Conservation (phyloP, 306 rosid genomes). For the Cucurbita ficifolia region DNA sequence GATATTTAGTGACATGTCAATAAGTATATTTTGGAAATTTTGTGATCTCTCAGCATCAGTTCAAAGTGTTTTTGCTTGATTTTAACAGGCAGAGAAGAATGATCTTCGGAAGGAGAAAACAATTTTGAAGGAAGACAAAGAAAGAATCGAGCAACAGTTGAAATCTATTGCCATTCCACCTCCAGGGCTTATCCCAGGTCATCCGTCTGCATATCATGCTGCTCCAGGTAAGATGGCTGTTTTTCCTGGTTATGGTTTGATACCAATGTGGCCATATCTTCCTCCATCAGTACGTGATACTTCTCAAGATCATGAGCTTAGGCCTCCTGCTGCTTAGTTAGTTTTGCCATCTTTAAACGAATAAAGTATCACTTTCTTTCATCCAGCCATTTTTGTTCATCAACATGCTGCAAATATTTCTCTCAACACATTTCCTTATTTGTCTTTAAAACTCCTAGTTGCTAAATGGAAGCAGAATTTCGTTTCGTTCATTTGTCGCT, state of each 20-base stretch:
- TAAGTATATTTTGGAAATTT: not conserved
- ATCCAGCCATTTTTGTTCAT: conserved; percentile 2
- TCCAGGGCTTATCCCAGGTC: conserved; percentile 53
- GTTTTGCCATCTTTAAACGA: not conserved
- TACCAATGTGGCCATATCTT: conserved; percentile 87
- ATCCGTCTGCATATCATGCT: conserved; percentile 47
- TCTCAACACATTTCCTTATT: not conserved
- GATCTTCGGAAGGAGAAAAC: conserved; percentile 80
- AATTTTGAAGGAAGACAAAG: conserved; percentile 56
- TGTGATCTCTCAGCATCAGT: not conserved
- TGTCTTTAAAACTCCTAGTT: not conserved
- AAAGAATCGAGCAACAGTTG: conserved; percentile 59
- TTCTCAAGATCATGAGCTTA: conserved; percentile 79
- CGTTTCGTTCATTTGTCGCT: not conserved
- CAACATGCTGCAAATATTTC: conserved; percentile 2
- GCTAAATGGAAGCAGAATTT: not conserved
- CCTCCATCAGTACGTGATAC: conserved; percentile 59
- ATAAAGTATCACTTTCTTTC: not conserved
- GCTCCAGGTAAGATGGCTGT: conserved; percentile 65
- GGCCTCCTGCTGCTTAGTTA: conserved; percentile 93
- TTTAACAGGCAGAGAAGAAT: conserved; percentile 64
- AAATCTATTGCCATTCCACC: conserved; percentile 42
- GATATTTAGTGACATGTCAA: not conserved
- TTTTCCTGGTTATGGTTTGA: conserved; percentile 59
- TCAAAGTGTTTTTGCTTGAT: not conserved